Evolutionary conservation across 1,284 basidiomycete genomes (phyloP), one percentile per base, ranked within the genome.

Genomic region (Microstroma glucosiphilum): DNA sequence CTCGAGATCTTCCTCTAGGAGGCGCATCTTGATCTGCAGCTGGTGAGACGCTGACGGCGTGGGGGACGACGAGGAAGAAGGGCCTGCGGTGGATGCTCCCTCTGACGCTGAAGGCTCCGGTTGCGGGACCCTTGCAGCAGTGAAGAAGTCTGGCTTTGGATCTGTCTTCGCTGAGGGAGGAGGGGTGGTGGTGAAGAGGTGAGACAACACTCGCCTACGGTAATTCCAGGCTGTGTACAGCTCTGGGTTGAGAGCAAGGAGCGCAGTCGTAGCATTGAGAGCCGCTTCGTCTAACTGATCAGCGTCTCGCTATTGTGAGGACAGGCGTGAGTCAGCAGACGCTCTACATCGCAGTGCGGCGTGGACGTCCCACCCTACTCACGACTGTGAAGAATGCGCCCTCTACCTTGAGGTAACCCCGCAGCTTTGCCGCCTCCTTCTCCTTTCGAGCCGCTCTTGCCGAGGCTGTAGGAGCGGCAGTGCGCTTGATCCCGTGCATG

Each of bases 201-300:
- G 26, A 15, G 63, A 40, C 11, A 78, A 62, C 6, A 78, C 62
- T 11, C 65, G 59, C 0, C 77, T 59, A 1, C 77, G 66, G 59
- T 70, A 78, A 60, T 78, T 79, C 77, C 77, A 79, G 4, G 67
- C 75, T 6, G 76, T 74, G 59, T 77, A 78, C 40, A 73, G 67
- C 51, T 79, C 77, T 9, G 77, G 77, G 60, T 78, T 79, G 54
- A 72, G 58, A 6, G 71, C 62, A 3, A 79, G 65, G 19, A 79
- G 59, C 15, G 68, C 64, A 1, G 72, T 70, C 0, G 74, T 76
- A 37, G 63, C 66, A 13, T 71, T 65, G 30, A 78, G 65, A 2
- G 69, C 66, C 0, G 60, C 62, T 1, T 51, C 37, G 1, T 51
- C 25, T 11, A 40, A 40, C 57, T 40, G 43, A 9, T 60, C 60